Evolutionary conservation across 352 stramenopile genomes (phyloP).

Genomic region (Globisporangium cystogenes): DNA sequence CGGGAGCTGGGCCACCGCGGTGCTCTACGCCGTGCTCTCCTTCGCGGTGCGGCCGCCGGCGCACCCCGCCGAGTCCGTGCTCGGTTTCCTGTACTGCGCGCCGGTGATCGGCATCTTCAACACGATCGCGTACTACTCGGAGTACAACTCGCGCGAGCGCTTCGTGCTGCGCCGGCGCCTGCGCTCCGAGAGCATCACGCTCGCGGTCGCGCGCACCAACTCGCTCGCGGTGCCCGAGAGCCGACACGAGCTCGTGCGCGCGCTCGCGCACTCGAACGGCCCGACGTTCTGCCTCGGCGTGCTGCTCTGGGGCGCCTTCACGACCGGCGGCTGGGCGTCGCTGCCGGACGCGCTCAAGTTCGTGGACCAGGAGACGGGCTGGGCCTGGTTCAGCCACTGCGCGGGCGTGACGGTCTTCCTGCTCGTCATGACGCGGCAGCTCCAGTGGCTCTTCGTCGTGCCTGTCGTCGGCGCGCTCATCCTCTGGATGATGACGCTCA

Average conservation of each 20-base stretch:
- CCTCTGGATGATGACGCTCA: slow-evolving; percentile 71
- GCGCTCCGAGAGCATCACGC: slow-evolving; percentile 70
- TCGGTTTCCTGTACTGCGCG: slow-evolving; percentile 64
- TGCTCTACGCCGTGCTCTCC: slow-evolving; percentile 45
- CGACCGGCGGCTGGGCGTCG: slow-evolving; percentile 68
- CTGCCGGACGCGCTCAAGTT: slow-evolving; percentile 77
- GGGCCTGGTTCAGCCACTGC: slow-evolving; percentile 84
- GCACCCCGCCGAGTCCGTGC: slow-evolving; percentile 36
- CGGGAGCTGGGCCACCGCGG: slow-evolving; percentile 61
- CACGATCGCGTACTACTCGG: slow-evolving; percentile 81
- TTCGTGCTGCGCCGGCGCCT: slow-evolving; percentile 66
- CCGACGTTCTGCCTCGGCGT: slow-evolving; percentile 59
- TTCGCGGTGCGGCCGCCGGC: slow-evolving; percentile 47
- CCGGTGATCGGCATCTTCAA: slow-evolving; percentile 82
- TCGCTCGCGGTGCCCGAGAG: slow-evolving; percentile 13
- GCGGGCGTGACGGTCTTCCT: slow-evolving; percentile 76
- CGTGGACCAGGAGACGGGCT: slow-evolving; percentile 78
- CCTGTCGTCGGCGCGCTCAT: slow-evolving; percentile 57
- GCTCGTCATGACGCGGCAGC: slow-evolving; percentile 61
- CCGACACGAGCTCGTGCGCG: slow-evolving; percentile 12
- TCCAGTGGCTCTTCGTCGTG: slow-evolving; percentile 73
- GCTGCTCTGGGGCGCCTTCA: slow-evolving; percentile 72
- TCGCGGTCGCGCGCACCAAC: slow-evolving; percentile 64
- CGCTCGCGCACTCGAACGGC: slow-evolving; percentile 29
- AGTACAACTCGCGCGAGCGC: slow-evolving; percentile 78